phyloP scores from a whole-genome alignment of 768 basidiomycete species.

The Boletus bicolor region DNA sequence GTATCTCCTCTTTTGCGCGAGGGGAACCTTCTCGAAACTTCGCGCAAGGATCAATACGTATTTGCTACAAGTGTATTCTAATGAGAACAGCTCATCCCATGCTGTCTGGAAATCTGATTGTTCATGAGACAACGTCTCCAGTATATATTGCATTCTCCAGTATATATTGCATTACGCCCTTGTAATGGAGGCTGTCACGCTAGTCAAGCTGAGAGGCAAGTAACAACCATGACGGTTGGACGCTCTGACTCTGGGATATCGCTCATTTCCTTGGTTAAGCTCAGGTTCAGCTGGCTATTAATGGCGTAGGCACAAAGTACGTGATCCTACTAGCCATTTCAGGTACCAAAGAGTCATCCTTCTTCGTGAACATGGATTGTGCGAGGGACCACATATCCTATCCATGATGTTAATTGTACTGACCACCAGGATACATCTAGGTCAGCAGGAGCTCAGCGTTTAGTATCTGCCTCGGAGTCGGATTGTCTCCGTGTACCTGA shows the following conservation, averaged over 20 bases:
- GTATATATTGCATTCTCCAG: no score
- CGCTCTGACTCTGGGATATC: no score
- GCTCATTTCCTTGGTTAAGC: no score
- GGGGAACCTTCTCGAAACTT: slow-evolving; percentile 35
- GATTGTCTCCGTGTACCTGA: not conserved
- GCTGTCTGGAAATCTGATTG: no score
- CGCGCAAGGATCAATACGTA: not conserved
- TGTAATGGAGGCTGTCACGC: no score
- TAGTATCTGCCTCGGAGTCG: not conserved
- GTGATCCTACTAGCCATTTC: not conserved
- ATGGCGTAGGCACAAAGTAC: slow-evolving; percentile 1
- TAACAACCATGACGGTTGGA: no score
- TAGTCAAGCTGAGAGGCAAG: no score
- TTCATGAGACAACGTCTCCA: no score
- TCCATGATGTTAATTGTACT: not conserved
- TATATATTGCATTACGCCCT: no score
- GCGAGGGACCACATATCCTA: not conserved
- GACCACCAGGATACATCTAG: not conserved
- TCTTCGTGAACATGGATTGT: not conserved
- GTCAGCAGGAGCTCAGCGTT: not conserved
- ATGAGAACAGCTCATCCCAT: not conserved
- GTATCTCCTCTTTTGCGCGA: slow-evolving; percentile 5
- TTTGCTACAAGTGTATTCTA: not conserved
- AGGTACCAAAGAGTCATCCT: not conserved
- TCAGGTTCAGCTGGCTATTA: no score